Percentiles rank a stretch among this genome's conserved stretches.
Evolutionary conservation across 768 basidiomycete species (phyloP).

Genomic region (Suillus fuscotomentosus): DNA sequence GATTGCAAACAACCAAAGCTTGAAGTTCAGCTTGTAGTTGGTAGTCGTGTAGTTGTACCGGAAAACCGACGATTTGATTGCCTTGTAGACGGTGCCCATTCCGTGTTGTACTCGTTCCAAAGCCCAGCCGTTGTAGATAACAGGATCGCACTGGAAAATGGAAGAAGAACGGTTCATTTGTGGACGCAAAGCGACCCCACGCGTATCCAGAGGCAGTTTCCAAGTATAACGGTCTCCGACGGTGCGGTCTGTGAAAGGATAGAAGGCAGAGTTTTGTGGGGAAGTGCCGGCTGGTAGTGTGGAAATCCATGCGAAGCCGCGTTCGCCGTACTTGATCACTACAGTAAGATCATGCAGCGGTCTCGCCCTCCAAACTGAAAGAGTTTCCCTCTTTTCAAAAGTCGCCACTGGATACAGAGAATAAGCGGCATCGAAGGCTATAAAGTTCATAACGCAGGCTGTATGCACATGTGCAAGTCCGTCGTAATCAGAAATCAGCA

Average conservation of each 20-base stretch:
- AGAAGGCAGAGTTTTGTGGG: slow-evolving; percentile 7
- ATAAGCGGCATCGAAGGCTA: slow-evolving; percentile 37
- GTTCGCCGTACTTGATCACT: slow-evolving; percentile 29
- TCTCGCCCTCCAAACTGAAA: slow-evolving; percentile 17
- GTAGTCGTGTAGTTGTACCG: slow-evolving; percentile 9
- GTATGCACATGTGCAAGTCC: neutral
- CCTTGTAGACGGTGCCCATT: slow-evolving; percentile 3
- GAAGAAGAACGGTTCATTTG: slow-evolving; percentile 6
- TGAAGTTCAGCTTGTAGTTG: neutral
- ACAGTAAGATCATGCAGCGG: slow-evolving; percentile 8
- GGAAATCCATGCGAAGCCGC: slow-evolving; percentile 32
- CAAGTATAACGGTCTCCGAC: slow-evolving; percentile 28
- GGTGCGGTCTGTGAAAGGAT: slow-evolving; percentile 19
- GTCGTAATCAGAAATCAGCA: neutral
- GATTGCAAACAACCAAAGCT: neutral
- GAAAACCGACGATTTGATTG: slow-evolving; percentile 1
- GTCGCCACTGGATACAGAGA: slow-evolving; percentile 39
- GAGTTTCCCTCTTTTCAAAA: slow-evolving; percentile 28
- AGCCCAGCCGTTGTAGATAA: slow-evolving; percentile 10
- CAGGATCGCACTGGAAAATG: slow-evolving; percentile 8
- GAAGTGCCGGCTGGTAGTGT: slow-evolving; percentile 1
- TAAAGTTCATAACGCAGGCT: slow-evolving; percentile 45
- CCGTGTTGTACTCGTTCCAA: neutral
- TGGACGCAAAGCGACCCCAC: neutral
- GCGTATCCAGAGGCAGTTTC: slow-evolving; percentile 23